Conservation (phyloP, 371 early-diverging fungal genomes). For the Rhizopus microsporus region DNA sequence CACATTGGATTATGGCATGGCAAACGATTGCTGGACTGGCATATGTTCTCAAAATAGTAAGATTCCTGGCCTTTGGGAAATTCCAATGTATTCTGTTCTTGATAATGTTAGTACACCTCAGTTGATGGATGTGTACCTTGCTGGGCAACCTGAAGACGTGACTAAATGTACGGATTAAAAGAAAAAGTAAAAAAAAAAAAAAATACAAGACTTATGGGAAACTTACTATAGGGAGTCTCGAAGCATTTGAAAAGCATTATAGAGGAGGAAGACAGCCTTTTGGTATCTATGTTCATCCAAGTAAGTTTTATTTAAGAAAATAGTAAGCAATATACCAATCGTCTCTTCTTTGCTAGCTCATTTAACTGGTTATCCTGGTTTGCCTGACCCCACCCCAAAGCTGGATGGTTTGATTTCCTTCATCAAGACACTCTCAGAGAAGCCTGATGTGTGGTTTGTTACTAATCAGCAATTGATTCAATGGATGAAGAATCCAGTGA, state of each 20-base stretch:
- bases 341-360: constrained; percentile 37
- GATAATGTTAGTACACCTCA: constrained; percentile 46
- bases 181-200: neutral
- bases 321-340: neutral
- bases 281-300: constrained; percentile 64
- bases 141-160: constrained; percentile 47
- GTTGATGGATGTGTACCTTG: constrained; percentile 71
- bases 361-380: constrained; percentile 45
- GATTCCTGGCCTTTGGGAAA: constrained; percentile 71
- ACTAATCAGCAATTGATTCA: constrained; percentile 64
- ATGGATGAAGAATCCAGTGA: constrained; percentile 72
- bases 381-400: constrained; percentile 44
- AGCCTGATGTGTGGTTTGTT: constrained; percentile 66
- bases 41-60: constrained; percentile 45
- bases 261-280: constrained; percentile 66
- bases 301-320: constrained; percentile 25
- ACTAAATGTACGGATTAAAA: constrained; percentile 33
- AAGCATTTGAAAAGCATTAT: constrained; percentile 62
- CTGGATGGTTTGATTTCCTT: constrained; percentile 44
- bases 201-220: neutral
- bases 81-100: constrained; percentile 62
- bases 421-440: constrained; percentile 43
- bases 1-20: constrained; percentile 70
- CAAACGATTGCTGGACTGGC: constrained; percentile 67
- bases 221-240: constrained; percentile 31